Base-by-base conservation (phyloP, 1,284 basidiomycete species). In the Rugosomyces carneus region DNA sequence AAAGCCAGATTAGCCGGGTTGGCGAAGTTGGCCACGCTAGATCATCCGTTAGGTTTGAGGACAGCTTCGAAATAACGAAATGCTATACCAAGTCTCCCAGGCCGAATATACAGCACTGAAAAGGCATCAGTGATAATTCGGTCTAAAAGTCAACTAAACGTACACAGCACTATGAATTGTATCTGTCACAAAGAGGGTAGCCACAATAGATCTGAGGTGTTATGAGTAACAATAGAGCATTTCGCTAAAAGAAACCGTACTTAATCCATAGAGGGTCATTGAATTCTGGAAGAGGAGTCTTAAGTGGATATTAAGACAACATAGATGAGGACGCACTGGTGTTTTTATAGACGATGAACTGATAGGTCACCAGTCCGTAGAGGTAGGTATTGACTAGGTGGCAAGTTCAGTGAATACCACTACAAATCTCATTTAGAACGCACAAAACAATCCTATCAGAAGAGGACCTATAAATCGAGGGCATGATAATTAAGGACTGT, bases 351-450 rank as follows among this genome's bases (percentile, higher is more conserved):
- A 59, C 57, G 15, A 63, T 52, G 42, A 73, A 74, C 45, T 74
- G 72, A 50, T 66, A 70, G 0, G 60, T 62, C 46, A 73, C 72
- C 16, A 74, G 58, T 1, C 72, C 72, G 49, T 70, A 74, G 9
- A 74, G 58, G 45, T 61, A 74, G 1, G 72, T 74, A 46, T 74
- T 74, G 50, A 73, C 70, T 71, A 32, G 23, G 19, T 7, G 37
- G 15, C 10, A 21, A 16, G 15, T 37, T 37, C 36, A 34, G 37
- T 10, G 18, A n/a, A 34, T 49, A 19, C 48, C 29, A 21, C 23
- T 1, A n/a, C 37, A 11, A 3, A 19, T 26, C 19, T 39, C 16
- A 3, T 24, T 10, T n/a, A 11, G 39, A 18, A 53, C 55, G 24
- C 42, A 70, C 67, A 64, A 39, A 66, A 64, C 41, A 67, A 52